These are phyloP conservation scores for Plasmodium berghei DNA, from an alignment of 169 alveolate species.

Conservation along the genomic window DNA sequence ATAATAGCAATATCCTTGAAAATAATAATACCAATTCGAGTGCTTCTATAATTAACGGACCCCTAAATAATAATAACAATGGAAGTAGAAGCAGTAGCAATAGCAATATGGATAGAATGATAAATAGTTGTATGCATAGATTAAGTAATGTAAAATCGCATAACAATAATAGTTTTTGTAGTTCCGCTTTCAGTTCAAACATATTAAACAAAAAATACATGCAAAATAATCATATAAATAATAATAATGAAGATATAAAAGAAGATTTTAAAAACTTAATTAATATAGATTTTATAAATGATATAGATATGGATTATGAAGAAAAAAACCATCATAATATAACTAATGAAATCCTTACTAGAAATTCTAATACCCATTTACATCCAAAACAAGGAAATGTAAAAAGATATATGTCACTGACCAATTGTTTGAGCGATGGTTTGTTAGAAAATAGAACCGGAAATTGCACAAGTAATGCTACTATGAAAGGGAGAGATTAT, in stretches of 20 bases:
- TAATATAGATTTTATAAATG: slow-evolving; percentile 68
- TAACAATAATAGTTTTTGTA: background rate
- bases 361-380: slow-evolving; percentile 3
- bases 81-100: background rate
- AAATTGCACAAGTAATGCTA: background rate
- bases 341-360: background rate
- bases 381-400: background rate
- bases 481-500: slow-evolving; percentile 24
- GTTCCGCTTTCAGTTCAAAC: slow-evolving; percentile 9
- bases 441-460: slow-evolving; percentile 2
- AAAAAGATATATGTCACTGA: background rate
- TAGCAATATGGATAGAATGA: background rate
- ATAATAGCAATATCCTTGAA: slow-evolving; percentile 14
- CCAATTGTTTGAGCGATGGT: slow-evolving; percentile 27
- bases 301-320: slow-evolving; percentile 62
- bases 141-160: background rate
- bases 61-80: background rate
- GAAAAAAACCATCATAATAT: slow-evolving; percentile 7
- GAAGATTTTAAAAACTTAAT: slow-evolving; percentile 63
- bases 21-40: slow-evolving; percentile 2
- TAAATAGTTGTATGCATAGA: slow-evolving; percentile 9
- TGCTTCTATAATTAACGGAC: slow-evolving; percentile 10
- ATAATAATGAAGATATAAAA: slow-evolving; percentile 53
- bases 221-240: slow-evolving; percentile 42
- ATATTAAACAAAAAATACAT: slow-evolving; percentile 23